Base-by-base conservation (phyloP, 495 filamentous ascomycete genomes). In the Penicillium bialowiezense region DNA sequence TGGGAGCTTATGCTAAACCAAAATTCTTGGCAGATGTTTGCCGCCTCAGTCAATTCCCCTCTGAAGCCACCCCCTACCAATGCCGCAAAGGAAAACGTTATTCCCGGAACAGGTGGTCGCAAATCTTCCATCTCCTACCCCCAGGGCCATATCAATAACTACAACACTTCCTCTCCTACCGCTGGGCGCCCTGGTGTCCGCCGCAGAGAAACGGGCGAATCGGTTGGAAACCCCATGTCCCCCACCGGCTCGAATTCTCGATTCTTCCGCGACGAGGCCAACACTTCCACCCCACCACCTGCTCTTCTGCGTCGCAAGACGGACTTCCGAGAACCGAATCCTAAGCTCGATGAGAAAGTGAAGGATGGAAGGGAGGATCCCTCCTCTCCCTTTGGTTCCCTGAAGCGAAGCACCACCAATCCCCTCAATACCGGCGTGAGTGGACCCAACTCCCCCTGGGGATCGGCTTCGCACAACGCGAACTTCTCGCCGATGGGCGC, bases 161-260 rank as follows among this genome's bases (percentile, higher is more conserved):
- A 68, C 63, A 71, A 64, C 40, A 71, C 72, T 36, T 67, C 70
- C 14, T 77, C 76, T 14, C 90, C 91, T 12, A 84, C 79, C 9
- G 74, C 79, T 26, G 71, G 75, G 18, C 84, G 92, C 44, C 90
- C 90, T 5, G 73, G 80, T 13, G 82, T 79, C 18, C 81, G 92
- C 46, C 87, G 91, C 58, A 85, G 93, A 48, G 90, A 96, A 67
- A 91, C 91, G n/a, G 79, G 80, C 21, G 95, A 97, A 54, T 85
- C 86, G 3, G 70, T 69, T 24, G 62, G 51, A 26, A 83, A 88
- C 57, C 74, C 80, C 14, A 81, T 86, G 63, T 78, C 82, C 46
- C 74, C 75, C 15, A 77, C 76, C 18, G 65, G 71, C 12, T 55
- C 68, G n/a, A 70, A 60, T 32, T 67, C 66, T 39, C 73, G 80